Evolutionary conservation across 331 rosid species (phyloP), one percentile per base, ranked within the genome.

Genomic region (Malus hybrid): DNA sequence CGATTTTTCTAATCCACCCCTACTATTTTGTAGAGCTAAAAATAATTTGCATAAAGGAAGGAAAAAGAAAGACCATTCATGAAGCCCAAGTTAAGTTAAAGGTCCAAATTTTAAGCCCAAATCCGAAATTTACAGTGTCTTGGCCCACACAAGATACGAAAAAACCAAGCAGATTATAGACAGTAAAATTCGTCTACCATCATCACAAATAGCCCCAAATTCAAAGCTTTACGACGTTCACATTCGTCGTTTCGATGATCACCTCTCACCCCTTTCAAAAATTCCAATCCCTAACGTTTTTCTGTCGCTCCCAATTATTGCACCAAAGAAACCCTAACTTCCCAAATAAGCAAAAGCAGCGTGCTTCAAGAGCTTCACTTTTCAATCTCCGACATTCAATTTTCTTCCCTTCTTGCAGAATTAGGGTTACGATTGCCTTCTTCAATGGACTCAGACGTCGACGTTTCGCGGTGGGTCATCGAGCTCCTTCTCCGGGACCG

Each of bases 401-500:
- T 58, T 10, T 42, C 48, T 10, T 42, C 12, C 29, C 19, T 62
- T 62, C 34, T 63, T 14, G 19, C 68, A 53, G 10, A 30, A 30
- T 16, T 30, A 32, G 68, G 68, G 42, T 32, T 30, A 4, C 46
- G 6, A 1, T 26, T 26, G 8, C 14, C 68, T 16, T 3, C 0
- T n/a, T 34, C 2, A 83, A 42, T 89, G 88, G 84, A 85, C 14
- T 58, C 53, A 8, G 76, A 72, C 48, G 18, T 16, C 3, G 86
- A 88, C 73, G 32, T 79, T 66, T 62, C 83, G 14, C 76, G 85
- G 26, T 90, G 98, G 91, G 28, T 87, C 13, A 22, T 86, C 34
- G 95, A 93, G 36, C 86, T 83, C 44, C 83, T 90, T 16, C 82
- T 93, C 75, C 89, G 87, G 2, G 81, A 65, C 65, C 63, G 86